Base-by-base conservation (phyloP, 768 basidiomycete species). In the Lentinula raphanica region DNA sequence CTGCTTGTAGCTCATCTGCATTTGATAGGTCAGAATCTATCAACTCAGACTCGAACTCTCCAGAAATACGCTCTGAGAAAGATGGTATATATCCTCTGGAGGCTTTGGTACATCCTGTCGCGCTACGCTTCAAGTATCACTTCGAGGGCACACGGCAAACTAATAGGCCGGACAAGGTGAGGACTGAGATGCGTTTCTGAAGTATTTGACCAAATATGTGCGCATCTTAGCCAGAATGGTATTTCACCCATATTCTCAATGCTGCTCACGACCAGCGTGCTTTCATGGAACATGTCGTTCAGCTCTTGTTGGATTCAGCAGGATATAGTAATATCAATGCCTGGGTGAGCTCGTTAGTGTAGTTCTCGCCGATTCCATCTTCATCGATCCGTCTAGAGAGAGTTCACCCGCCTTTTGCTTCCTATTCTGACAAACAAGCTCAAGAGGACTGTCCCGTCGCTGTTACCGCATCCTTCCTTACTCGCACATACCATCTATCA, bases 401-500 rank as follows among this genome's bases (percentile, higher is more conserved):
- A 97, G 66, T 97, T 98, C 67, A 86, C 84, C 2, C 70, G 81
- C 7, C 78, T 91, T 27, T 83, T 98, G 23, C 73, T 96, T 28
- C 91, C 92, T 0, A 71, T 94, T 6, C 77, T 95, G 3, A 76
- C 86, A 6, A 79, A 85, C 29, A 93, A 98, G 65, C 75, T 98
- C 12, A 79, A 77, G 40, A 84, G 82, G 45, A 87, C 90, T 0
- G 76, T 94, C 35, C 90, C 94, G 0, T 68, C 79, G 19, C 71
- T 98, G 11, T 73, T 98, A 4, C 72, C 83, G 2, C 85, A 87
- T 62, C 91, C 97, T 0, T 84, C 94, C 0, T 72, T 98, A 21
- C 77, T 99, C 6, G 97, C 97, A 1, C 96, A 99, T 66, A 98
- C 94, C 1, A 88, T 98, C 49, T 96, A 96, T 68, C 93, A 98